Base-by-base conservation (phyloP, 2,329 filamentous ascomycete species). In the Trichoderma simmonsii region DNA sequence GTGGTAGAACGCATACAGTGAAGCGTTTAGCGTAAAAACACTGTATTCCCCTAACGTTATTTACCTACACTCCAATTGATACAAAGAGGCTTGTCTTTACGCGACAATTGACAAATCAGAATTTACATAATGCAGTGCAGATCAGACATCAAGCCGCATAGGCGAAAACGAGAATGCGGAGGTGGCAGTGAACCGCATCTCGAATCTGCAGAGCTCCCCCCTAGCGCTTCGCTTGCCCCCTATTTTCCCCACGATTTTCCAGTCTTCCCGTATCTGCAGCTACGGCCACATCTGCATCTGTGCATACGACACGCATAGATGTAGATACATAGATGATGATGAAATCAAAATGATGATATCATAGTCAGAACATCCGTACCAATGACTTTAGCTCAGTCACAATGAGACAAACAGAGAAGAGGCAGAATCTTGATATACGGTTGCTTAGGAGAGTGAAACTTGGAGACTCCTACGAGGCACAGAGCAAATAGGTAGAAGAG, bases 251-350 rank as follows among this genome's bases (percentile, higher is more conserved):
- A 51, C 66, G 66, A 70, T 70, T 30, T 51, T 66, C 39, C n/a
- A 18, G 32, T 8, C 11, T 6, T 60, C 2, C 26, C 32, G 28
- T 32, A 43, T 60, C 56, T 60, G 65, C 65, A 54, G 39, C 36
- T 24, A 39, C 59, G 56, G 32, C 21, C 30, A 30, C 39, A 34
- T 54, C 18, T 48, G 28, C 39, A 61, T 70, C 66, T 70, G 66
- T 54, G 66, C 66, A 15, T 26, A 26, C 24, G 32, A 59, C 14
- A n/a, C 36, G 15, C 43, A 71, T 54, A 61, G 68, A 21, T 48
- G 43, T 21, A 30, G 28, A 6, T 30, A 43, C 39, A 54, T 34
- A 34, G 43, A 64, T 54, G 74, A 74, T 78, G 75, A 60, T 28
- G 36, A 39, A 18, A 39, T 18, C 2, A 1, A 30, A 51, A 11